These are phyloP conservation scores for Pisolithus marmoratus DNA, from an alignment of 768 basidiomycete genomes.

Conservation along the genomic window DNA sequence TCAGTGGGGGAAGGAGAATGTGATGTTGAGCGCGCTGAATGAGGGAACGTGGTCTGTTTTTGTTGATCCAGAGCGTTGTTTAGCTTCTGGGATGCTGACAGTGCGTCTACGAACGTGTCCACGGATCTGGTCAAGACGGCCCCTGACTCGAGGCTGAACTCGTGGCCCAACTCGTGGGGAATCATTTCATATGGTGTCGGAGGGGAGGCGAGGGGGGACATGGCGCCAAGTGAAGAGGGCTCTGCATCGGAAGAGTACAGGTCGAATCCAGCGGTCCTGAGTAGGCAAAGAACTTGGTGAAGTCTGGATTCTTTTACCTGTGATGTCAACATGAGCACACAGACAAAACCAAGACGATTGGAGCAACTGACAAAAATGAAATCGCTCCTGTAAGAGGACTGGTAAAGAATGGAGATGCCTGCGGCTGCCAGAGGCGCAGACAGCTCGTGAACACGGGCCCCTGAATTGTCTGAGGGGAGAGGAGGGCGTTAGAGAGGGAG, in stretches of 20 bases:
- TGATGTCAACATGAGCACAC: constrained; percentile 1
- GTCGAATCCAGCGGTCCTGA: constrained; percentile 60
- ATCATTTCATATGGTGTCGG: constrained; percentile 25
- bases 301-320: constrained; percentile 67
- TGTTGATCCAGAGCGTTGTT: not conserved
- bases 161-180: constrained; percentile 23
- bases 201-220: constrained; percentile 28
- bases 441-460: constrained; percentile 68
- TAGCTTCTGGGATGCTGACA: not conserved
- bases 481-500: constrained; percentile 1
- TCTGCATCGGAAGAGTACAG: constrained; percentile 48
- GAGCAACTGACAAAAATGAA: constrained; percentile 58
- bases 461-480: constrained; percentile 49
- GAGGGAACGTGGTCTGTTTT: constrained; percentile 4
- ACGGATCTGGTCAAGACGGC: constrained; percentile 38
- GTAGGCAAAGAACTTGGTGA: constrained; percentile 53
- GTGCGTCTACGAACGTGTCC: not conserved
- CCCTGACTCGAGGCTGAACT: constrained; percentile 30
- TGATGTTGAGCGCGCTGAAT: constrained; percentile 33
- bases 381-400: constrained; percentile 78
- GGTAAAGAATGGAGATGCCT: constrained; percentile 77
- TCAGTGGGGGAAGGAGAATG: constrained; percentile 52
- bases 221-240: constrained; percentile 24
- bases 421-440: constrained; percentile 71
- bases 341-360: not conserved